Conservation (phyloP, 2,329 filamentous ascomycete species). For the Blastomyces gilchristii region DNA sequence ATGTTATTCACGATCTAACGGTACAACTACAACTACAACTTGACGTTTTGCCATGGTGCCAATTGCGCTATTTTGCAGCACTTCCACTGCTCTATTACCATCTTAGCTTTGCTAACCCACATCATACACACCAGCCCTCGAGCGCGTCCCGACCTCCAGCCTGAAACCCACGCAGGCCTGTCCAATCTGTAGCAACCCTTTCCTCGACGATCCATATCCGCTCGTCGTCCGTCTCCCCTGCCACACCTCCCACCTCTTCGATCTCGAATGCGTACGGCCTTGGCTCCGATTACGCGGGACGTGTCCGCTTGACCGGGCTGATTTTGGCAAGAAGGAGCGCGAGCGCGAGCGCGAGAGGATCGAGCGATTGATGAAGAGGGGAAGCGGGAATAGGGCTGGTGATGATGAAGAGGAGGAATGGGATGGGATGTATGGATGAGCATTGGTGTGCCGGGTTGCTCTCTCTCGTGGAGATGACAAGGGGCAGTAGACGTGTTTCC, state of each 20-base stretch:
- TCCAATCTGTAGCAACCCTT: constrained; percentile 52
- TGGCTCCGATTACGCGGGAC: constrained; percentile 56
- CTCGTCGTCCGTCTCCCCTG: constrained; percentile 54
- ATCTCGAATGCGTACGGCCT: constrained; percentile 54
- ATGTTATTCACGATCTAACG: neutral
- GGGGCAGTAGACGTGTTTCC: neutral
- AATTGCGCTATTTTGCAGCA: neutral
- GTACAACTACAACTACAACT: neutral
- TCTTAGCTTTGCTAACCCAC: neutral
- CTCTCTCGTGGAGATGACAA: no score
- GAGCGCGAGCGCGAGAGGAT: constrained; percentile 43
- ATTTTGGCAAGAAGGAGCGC: constrained; percentile 46
- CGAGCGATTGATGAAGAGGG: constrained; percentile 41
- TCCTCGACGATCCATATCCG: constrained; percentile 54
- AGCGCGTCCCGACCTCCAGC: constrained; percentile 47
- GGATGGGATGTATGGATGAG: constrained; percentile 41
- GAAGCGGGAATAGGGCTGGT: constrained; percentile 18
- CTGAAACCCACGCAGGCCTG: constrained; percentile 45
- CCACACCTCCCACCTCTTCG: constrained; percentile 52
- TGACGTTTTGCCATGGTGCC: neutral
- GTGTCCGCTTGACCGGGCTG: constrained; percentile 52
- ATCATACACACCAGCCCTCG: constrained; percentile 38
- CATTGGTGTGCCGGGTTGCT: no score
- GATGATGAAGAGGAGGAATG: constrained; percentile 39
- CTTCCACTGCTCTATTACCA: neutral